Evolutionary conservation across 2,329 filamentous ascomycete genomes (phyloP), one percentile per base, ranked within the genome.

Genomic region (Ceratocystis alfenasii): DNA sequence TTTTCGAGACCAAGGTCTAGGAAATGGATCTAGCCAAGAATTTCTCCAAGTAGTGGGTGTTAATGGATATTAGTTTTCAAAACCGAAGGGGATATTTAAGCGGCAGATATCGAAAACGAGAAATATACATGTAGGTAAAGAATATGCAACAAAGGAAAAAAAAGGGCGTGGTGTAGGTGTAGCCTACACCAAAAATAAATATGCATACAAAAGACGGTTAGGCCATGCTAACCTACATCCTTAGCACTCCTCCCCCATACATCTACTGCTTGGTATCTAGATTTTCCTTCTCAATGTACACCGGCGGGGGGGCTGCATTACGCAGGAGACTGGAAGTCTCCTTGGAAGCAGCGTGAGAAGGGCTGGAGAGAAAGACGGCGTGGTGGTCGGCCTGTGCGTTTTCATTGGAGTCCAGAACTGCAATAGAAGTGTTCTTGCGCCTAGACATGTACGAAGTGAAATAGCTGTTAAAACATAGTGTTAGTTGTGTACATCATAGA

Each of bases 241-340:
- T 41, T 12, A 4, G 12, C 4, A 8, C 53, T 60, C 44, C 50
- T 3, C 46, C 8, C 20, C 15, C 20, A 5, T 20, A 4, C 3
- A n/a, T 46, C 41, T 59, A 65, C 33, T 33, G 50, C 36, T 60
- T 53, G 7, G 46, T 25, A 22, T 17, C n/a, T 5, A 28, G 8
- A 7, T 1, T n/a, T 2, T 67, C 41, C 50, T 62, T 67, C 28
- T 67, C 62, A 15, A 30, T 41, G 20, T 64, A 64, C 33, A 44
- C 41, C n/a, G 62, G 65, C 25, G 65, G 65, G 45, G 53, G 50
- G 3, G 53, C 62, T 41, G 48, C 50, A 28, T 61, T 62, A 15
- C n/a, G 46, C 28, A 67, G 15, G 17, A 67, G 65, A 60, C 48
- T 41, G 36, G 41, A 44, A 28, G 50, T 45, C 53, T 67, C 62